Evolutionary conservation across 2,329 filamentous ascomycete genomes (phyloP).

Genomic region (Cercospora canescens): DNA sequence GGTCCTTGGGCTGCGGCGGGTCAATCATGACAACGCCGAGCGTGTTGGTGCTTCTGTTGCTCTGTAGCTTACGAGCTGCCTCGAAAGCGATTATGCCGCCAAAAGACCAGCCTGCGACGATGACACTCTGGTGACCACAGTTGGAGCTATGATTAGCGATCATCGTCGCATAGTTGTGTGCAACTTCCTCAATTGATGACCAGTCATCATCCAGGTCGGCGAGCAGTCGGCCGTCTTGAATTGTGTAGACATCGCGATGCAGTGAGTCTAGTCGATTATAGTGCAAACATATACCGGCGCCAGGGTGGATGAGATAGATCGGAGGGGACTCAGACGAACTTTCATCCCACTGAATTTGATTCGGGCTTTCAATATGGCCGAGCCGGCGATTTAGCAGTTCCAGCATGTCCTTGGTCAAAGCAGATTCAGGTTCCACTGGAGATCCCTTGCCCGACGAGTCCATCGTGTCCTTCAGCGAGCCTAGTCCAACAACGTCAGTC

Average conservation of each 20-base stretch:
- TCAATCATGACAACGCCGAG: constrained; percentile 11
- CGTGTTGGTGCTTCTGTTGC: not conserved
- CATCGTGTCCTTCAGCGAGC: not conserved
- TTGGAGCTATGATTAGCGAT: not conserved
- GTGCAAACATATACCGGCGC: constrained; percentile 9
- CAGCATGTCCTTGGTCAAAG: not conserved
- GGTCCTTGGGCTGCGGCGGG: constrained; percentile 7
- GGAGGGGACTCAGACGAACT: not conserved
- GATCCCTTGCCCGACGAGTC: not conserved
- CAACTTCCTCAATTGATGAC: constrained; percentile 8
- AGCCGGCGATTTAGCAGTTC: constrained; percentile 4
- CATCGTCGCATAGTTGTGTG: not conserved
- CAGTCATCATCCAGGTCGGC: constrained; percentile 10
- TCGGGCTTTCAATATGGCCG: not conserved
- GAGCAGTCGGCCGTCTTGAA: constrained; percentile 5
- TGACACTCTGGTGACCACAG: not conserved
- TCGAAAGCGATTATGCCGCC: constrained; percentile 14
- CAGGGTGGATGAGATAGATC: constrained; percentile 12
- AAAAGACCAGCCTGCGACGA: constrained; percentile 12
- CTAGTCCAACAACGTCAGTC: not conserved
- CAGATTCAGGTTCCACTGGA: not conserved
- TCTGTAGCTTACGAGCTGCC: constrained; percentile 1
- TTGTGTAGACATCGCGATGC: constrained; percentile 3
- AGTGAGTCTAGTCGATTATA: constrained; percentile 4
- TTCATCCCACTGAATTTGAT: constrained; percentile 5